Evolutionary conservation across 2,329 filamentous ascomycete genomes (phyloP).

Genomic region (Ophiosphaerella narmari): DNA sequence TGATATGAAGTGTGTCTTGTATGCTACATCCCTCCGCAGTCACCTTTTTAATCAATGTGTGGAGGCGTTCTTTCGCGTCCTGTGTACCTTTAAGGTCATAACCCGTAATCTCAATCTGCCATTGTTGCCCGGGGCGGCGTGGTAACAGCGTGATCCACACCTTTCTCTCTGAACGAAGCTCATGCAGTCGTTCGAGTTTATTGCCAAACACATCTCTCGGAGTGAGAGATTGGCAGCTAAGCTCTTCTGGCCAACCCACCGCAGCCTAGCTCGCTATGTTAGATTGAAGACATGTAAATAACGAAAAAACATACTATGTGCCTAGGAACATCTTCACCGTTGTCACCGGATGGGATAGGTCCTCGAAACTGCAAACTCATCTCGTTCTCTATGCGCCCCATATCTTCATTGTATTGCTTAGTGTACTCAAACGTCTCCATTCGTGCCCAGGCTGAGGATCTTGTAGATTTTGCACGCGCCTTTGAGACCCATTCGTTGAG

Average conservation of each 20-base stretch:
- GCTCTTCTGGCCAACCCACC: constrained; percentile 30
- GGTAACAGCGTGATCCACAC: constrained; percentile 33
- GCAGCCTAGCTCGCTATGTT: constrained; percentile 7
- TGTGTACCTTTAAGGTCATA: constrained; percentile 16
- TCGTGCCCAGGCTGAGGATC: constrained; percentile 36
- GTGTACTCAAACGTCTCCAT: constrained; percentile 24
- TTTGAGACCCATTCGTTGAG: constrained; percentile 38
- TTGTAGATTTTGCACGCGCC: constrained; percentile 20
- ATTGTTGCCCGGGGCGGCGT: constrained; percentile 1
- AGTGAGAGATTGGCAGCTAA: constrained; percentile 14
- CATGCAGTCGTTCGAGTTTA: constrained; percentile 33
- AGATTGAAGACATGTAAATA: neutral
- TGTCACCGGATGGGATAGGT: constrained; percentile 11
- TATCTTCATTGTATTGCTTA: constrained; percentile 28
- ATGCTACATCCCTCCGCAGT: constrained; percentile 12
- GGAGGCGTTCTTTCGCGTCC: constrained; percentile 25
- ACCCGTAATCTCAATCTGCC: constrained; percentile 29
- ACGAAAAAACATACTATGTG: constrained; percentile 10
- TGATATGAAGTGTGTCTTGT: constrained; percentile 19
- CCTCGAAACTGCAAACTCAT: constrained; percentile 27
- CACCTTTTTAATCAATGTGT: constrained; percentile 26
- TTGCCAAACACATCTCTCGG: constrained; percentile 35
- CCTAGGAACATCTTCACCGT: constrained; percentile 7
- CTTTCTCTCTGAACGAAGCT: constrained; percentile 29
- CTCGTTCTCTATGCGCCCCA: constrained; percentile 19